Conservation (phyloP, 495 filamentous ascomycete species). For the Podospora conica region DNA sequence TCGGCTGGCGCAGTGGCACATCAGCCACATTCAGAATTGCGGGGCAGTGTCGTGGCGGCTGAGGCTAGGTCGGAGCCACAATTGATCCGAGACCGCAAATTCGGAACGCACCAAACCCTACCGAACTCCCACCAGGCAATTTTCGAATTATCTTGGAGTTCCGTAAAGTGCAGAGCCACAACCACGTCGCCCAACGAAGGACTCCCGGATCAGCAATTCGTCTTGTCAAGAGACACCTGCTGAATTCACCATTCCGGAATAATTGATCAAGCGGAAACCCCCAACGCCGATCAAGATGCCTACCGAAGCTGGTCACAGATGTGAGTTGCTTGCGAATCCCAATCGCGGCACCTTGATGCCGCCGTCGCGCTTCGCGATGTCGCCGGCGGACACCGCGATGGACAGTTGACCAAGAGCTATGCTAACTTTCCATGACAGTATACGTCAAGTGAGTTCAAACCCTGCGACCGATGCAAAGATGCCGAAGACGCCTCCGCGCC, state of each 20-base stretch:
- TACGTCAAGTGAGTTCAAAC: constrained; percentile 80
- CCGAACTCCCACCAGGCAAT: constrained; percentile 29
- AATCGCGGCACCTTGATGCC: not conserved
- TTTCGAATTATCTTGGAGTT: constrained; percentile 30
- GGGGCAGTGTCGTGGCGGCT: not conserved
- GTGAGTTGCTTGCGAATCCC: constrained; percentile 50
- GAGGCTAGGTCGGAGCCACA: constrained; percentile 11
- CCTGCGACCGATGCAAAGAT: constrained; percentile 11
- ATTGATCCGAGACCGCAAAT: constrained; percentile 25
- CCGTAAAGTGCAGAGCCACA: constrained; percentile 31
- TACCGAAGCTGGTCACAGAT: constrained; percentile 76
- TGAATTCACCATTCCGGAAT: constrained; percentile 27
- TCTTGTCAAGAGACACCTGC: constrained; percentile 28
- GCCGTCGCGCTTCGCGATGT: constrained; percentile 4
- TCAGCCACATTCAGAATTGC: not conserved
- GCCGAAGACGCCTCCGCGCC: not conserved
- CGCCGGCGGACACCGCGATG: not conserved
- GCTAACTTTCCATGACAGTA: constrained; percentile 51
- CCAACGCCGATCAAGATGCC: constrained; percentile 60
- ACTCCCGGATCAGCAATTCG: constrained; percentile 31
- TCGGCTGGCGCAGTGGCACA: not conserved
- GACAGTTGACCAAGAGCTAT: constrained; percentile 2
- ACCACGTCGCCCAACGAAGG: constrained; percentile 34
- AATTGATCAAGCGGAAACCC: constrained; percentile 33
- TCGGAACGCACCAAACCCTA: constrained; percentile 21